A percentile compares a stretch with the other conserved stretches of the same genome.
Conservation (phyloP, 805 yeast species). For the Candida nonsorbophila region DNA sequence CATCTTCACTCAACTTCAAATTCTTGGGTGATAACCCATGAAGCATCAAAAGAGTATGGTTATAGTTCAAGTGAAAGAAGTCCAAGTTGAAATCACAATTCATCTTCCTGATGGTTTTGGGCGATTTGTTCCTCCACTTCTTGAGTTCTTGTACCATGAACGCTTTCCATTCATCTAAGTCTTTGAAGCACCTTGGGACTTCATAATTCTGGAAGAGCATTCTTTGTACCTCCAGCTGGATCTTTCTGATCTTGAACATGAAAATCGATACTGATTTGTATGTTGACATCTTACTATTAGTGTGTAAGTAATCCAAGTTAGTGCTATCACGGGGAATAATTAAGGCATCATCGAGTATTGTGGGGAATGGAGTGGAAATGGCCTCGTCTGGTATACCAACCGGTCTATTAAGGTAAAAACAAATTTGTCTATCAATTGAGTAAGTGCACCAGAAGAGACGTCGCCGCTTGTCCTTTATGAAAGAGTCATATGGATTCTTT, state of each 20-base stretch:
- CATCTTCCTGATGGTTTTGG: conserved; percentile 53
- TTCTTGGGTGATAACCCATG: conserved; percentile 77
- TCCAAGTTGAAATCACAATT: conserved; percentile 70
- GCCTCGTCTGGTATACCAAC: conserved; percentile 83
- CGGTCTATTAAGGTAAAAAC: conserved; percentile 83
- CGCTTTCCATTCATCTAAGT: conserved; percentile 58
- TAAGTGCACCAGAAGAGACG: conserved; percentile 88
- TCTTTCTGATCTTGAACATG: conserved; percentile 62
- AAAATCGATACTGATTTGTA: conserved; percentile 65
- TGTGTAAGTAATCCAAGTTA: conserved; percentile 32
- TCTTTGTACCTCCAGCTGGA: conserved; percentile 75
- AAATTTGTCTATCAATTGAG: conserved; percentile 77
- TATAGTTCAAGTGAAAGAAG: conserved; percentile 69
- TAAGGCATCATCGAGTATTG: conserved; percentile 66
- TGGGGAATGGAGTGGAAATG: conserved; percentile 67
- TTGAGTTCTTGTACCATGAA: conserved; percentile 49
- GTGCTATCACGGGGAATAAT: conserved; percentile 33
- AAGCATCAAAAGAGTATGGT: conserved; percentile 65
- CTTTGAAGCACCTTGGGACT: conserved; percentile 56
- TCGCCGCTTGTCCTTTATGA: conserved; percentile 62
- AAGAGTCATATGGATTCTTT: conserved; percentile 41
- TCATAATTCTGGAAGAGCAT: conserved; percentile 68
- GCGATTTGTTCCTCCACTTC: conserved; percentile 56
- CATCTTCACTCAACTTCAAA: conserved; percentile 46
- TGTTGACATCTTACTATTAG: conserved; percentile 39